Conservation (phyloP, 768 basidiomycete genomes). For the Rhodotorula toruloides region DNA sequence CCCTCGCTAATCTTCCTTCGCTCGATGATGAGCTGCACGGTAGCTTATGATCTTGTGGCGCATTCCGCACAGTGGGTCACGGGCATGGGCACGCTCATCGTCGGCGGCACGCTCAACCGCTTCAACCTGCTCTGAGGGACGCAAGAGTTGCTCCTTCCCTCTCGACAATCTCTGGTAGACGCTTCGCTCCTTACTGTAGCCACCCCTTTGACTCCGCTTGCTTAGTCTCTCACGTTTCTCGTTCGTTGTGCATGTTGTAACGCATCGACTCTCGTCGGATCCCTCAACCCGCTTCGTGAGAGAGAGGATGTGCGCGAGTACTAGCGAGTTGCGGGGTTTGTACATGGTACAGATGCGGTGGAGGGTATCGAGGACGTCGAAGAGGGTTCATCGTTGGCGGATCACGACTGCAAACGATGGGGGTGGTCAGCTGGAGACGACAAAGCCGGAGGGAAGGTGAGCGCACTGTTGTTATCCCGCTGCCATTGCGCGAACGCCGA, state of each 20-base stretch:
- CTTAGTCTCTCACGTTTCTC: too few species aligned
- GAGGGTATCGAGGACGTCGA: neutral
- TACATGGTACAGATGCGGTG: neutral
- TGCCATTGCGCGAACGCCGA: slow-evolving; percentile 26
- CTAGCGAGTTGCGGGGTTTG: neutral
- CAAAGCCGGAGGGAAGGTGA: neutral
- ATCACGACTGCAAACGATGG: slow-evolving; percentile 6
- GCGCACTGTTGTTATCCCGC: slow-evolving; percentile 32
- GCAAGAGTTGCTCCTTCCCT: too few species aligned
- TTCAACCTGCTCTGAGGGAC: slow-evolving; percentile 16
- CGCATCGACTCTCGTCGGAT: too few species aligned
- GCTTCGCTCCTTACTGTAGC: too few species aligned
- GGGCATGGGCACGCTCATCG: slow-evolving; percentile 20
- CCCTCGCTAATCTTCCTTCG: neutral
- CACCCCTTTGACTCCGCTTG: too few species aligned
- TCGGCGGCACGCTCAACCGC: slow-evolving; percentile 13
- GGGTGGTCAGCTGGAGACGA: too few species aligned
- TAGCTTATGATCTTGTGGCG: neutral
- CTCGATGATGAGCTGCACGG: too few species aligned
- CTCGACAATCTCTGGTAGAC: too few species aligned
- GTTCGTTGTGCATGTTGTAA: too few species aligned
- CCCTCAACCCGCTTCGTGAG: too few species aligned
- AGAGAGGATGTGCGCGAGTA: too few species aligned
- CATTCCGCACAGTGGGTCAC: slow-evolving; percentile 1
- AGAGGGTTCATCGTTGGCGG: slow-evolving; percentile 1